Percentiles rank a stretch among this genome's conserved stretches.
phyloP scores from a whole-genome alignment of 192 early-diverging fungal genomes.

The Rhizophagus sp. region DNA sequence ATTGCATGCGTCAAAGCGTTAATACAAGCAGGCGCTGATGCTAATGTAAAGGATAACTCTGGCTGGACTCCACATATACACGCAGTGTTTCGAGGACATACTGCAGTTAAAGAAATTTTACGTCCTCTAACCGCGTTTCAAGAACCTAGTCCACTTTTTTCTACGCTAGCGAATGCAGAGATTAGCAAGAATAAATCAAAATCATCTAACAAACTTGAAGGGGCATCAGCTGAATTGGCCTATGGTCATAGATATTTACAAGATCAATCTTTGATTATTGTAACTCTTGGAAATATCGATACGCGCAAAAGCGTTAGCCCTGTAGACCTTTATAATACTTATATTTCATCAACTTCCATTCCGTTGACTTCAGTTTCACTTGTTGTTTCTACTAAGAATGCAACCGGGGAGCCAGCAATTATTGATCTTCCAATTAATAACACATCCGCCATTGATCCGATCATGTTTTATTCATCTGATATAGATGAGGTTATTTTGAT shows the following conservation, averaged over 20 bases:
- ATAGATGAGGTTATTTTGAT: constrained; percentile 53
- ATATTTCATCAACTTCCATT: constrained; percentile 14
- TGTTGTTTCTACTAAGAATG: constrained; percentile 59
- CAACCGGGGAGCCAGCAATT: constrained; percentile 56
- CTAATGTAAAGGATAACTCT: constrained; percentile 45
- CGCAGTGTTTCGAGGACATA: constrained; percentile 61
- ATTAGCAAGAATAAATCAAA: constrained; percentile 21
- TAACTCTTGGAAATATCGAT: constrained; percentile 68
- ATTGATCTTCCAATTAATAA: constrained; percentile 55
- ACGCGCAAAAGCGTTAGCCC: constrained; percentile 45
- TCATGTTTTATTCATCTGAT: constrained; percentile 53
- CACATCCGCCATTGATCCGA: constrained; percentile 49
- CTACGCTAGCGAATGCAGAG: constrained; percentile 5
- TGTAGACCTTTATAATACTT: constrained; percentile 44
- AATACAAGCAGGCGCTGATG: constrained; percentile 53
- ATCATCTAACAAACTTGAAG: not conserved
- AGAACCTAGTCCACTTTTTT: constrained; percentile 30
- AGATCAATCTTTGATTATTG: constrained; percentile 58
- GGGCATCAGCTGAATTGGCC: constrained; percentile 47
- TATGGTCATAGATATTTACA: constrained; percentile 67
- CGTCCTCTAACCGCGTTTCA: constrained; percentile 40
- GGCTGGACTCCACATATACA: constrained; percentile 66
- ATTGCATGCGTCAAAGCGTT: constrained; percentile 52
- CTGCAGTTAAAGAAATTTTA: constrained; percentile 49
- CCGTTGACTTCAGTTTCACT: constrained; percentile 47